Base-by-base conservation (phyloP, 495 filamentous ascomycete genomes). In the Aspergillus ostianus region DNA sequence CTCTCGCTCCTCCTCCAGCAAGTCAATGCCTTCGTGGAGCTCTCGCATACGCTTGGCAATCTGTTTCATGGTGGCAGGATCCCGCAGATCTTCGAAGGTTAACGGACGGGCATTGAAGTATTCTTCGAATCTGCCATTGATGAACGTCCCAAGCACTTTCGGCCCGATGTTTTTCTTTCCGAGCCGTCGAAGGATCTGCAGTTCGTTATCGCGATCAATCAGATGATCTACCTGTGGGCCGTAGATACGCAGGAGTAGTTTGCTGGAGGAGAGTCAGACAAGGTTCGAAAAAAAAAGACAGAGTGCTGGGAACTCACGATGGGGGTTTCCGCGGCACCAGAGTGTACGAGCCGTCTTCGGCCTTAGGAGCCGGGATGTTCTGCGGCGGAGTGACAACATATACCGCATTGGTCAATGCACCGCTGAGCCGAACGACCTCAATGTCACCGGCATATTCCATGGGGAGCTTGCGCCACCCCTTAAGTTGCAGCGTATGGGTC, bases 21-120 rank as follows among this genome's bases (percentile, higher is more conserved):
- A 80, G 18, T 96, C 90, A 58, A 99, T 88, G 8, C 94, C 94
- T 56, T 95, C 91, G 63, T 99, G 94, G 20, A 99, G 80, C 73
- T 99, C 94, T 59, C 92, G 82, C 90, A 99, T 96, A 45, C 94
- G 87, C 79, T 98, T 99, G n/a, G 94, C 93, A 69, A 99, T 98
- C 64, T 96, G 90, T 65, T 84, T 90, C 44, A 90, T 93, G 0
- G 90, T 97, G 30, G 89, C 88, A 2, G 92, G 88, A 53, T 87
- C 82, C 21, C 90, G 87, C 53, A 99, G 74, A 67, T 96, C 91
- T 10, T 82, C 75, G 3, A 87, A 79, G 0, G 87, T 93, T 30
- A 99, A 78, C 2, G 94, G 85, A 20, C 81, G 79, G 0, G 95
- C 90, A 67, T 96, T 82, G 64, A 94, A 89, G 70, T 87, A 97